These are phyloP conservation scores for Fraxinus latifolia DNA, from an alignment of 305 asterid species.

Conservation along the genomic window DNA sequence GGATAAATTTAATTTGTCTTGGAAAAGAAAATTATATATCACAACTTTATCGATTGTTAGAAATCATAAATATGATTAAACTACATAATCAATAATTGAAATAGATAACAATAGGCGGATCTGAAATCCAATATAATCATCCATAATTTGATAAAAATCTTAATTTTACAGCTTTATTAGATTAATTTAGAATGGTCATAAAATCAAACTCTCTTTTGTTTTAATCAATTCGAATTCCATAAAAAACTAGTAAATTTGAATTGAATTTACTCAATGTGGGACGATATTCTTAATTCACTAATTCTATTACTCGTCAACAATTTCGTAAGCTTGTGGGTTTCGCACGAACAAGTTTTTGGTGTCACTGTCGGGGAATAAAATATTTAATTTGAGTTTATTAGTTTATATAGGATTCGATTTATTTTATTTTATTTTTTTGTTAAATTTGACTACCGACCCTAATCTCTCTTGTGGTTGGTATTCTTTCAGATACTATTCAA, in stretches of 20 bases:
- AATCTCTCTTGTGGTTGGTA: not conserved
- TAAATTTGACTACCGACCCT: not conserved
- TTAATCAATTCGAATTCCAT: not conserved
- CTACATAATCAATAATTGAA: not conserved
- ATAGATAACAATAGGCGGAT: no score
- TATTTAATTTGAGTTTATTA: not conserved
- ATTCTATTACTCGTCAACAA: not conserved
- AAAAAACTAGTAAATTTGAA: not conserved
- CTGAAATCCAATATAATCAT: not conserved
- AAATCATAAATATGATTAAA: not conserved
- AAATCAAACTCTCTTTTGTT: not conserved
- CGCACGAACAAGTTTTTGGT: not conserved
- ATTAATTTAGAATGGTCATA: not conserved
- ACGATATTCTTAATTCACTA: not conserved
- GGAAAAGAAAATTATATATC: no score
- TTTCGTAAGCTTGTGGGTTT: not conserved
- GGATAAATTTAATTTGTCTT: not conserved
- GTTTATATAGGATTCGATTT: not conserved
- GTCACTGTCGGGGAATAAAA: not conserved
- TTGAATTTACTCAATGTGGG: not conserved
- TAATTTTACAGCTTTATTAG: not conserved
- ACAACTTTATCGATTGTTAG: not conserved
- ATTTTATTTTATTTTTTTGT: not conserved
- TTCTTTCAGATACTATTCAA: not conserved
- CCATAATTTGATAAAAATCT: not conserved